Evolutionary conservation across 2,329 filamentous ascomycete genomes (phyloP).

Genomic region (Epichloe aotearoae): DNA sequence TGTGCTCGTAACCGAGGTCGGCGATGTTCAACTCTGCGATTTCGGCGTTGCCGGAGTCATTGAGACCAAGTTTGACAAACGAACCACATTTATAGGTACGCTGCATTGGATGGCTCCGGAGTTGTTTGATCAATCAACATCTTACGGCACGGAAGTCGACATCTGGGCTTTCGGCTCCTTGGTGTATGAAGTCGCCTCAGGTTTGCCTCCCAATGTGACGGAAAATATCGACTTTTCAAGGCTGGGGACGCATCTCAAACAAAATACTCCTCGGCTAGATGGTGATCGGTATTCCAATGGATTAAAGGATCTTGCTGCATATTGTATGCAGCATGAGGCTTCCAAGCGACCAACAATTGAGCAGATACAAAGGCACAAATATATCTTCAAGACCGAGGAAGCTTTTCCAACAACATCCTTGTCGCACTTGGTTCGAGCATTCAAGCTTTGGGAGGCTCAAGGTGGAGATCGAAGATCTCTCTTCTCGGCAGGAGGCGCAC

Average conservation of each 20-base stretch:
- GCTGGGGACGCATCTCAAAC: slow-evolving; percentile 43
- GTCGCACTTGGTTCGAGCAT: slow-evolving; percentile 54
- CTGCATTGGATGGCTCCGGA: slow-evolving; percentile 82
- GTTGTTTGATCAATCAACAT: slow-evolving; percentile 49
- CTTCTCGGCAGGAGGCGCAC: slow-evolving; percentile 46
- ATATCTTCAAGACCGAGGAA: slow-evolving; percentile 49
- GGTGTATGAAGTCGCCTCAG: slow-evolving; percentile 69
- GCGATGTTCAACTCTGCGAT: slow-evolving; percentile 68
- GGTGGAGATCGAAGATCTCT: slow-evolving; percentile 57
- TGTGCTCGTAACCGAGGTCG: slow-evolving; percentile 64
- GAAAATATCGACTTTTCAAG: slow-evolving; percentile 35
- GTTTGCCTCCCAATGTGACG: slow-evolving; percentile 55
- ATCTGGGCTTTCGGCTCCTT: slow-evolving; percentile 81
- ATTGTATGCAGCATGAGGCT: slow-evolving; percentile 58
- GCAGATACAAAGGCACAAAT: slow-evolving; percentile 55
- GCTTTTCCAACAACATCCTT: slow-evolving; percentile 52
- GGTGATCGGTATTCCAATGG: slow-evolving; percentile 57
- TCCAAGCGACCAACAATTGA: slow-evolving; percentile 56
- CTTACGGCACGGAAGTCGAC: slow-evolving; percentile 61
- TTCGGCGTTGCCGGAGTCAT: slow-evolving; percentile 73
- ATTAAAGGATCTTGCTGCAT: slow-evolving; percentile 57
- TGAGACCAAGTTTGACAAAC: slow-evolving; percentile 62
- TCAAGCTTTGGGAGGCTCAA: slow-evolving; percentile 61
- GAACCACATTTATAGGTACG: slow-evolving; percentile 70
- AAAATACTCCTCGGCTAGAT: slow-evolving; percentile 54